Conservation (phyloP, 768 basidiomycete species). For the Leccinum uliginosum region DNA sequence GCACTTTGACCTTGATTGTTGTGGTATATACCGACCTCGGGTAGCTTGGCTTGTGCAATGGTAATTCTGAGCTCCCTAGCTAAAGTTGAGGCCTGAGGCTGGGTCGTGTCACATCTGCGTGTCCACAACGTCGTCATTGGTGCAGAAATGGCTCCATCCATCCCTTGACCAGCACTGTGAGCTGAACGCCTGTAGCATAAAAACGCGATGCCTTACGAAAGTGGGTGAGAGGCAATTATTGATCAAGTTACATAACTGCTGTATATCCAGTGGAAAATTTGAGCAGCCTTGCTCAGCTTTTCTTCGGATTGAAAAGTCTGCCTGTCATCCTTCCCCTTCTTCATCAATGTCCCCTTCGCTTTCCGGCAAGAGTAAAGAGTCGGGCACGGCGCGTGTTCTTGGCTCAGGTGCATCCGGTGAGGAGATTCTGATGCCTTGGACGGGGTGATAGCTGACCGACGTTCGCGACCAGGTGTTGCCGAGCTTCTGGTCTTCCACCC, state of each 20-base stretch:
- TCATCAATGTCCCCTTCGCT: constrained; percentile 44
- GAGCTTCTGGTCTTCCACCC: constrained; percentile 96
- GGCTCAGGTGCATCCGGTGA: constrained; percentile 91
- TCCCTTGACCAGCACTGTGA: neutral
- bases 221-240: neutral
- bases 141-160: neutral
- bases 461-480: constrained; percentile 63
- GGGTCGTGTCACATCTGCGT: neutral
- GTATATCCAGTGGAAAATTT: constrained; percentile 9
- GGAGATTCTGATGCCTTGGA: neutral
- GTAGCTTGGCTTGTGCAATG: neutral
- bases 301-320: neutral
- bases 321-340: neutral
- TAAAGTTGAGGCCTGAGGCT: neutral
- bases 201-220: constrained; percentile 8
- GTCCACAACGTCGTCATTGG: neutral
- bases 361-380: constrained; percentile 62
- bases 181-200: neutral
- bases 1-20: neutral
- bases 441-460: neutral
- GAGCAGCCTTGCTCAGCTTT: neutral
- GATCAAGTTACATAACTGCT: constrained; percentile 26
- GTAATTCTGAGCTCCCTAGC: neutral
- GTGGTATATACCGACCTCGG: neutral
- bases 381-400: constrained; percentile 82